phyloP scores from a whole-genome alignment of 1,139 yeast species.

The Lodderomyces parapsilosis region DNA sequence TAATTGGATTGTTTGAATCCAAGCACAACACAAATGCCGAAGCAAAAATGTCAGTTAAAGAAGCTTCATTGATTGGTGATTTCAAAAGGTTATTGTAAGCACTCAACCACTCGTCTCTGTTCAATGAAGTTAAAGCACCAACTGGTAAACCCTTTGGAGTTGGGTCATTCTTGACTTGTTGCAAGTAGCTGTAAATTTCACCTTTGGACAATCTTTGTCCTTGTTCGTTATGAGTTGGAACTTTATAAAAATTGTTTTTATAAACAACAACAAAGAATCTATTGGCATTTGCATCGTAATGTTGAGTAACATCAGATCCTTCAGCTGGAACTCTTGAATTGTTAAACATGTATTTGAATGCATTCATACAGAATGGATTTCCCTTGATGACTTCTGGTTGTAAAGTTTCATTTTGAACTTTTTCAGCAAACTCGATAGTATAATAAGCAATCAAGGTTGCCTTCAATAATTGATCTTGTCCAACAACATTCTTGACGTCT shows the following conservation, averaged over 20 bases:
- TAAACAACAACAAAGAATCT: constrained; percentile 71
- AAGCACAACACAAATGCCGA: constrained; percentile 80
- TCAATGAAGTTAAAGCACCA: constrained; percentile 80
- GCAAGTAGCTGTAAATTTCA: constrained; percentile 67
- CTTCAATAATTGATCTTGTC: constrained; percentile 71
- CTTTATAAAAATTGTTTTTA: constrained; percentile 81
- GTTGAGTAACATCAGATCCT: constrained; percentile 55
- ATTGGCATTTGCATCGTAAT: constrained; percentile 51
- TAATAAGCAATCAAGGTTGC: constrained; percentile 63
- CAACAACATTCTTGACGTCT: constrained; percentile 56
- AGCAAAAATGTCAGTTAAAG: constrained; percentile 69
- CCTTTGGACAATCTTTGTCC: constrained; percentile 58
- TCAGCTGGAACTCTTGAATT: constrained; percentile 76
- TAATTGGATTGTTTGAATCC: constrained; percentile 71
- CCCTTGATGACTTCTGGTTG: constrained; percentile 81
- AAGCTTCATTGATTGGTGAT: constrained; percentile 55
- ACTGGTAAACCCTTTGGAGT: constrained; percentile 49
- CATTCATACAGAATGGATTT: constrained; percentile 89
- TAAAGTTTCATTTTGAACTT: constrained; percentile 58
- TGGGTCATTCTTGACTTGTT: constrained; percentile 44
- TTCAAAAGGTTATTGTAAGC: constrained; percentile 58
- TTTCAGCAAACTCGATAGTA: constrained; percentile 54
- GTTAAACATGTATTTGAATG: constrained; percentile 89
- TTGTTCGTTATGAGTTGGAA: constrained; percentile 59
- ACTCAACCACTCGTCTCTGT: constrained; percentile 79